Base-by-base conservation (phyloP, 371 early-diverging fungal genomes). In the Parasitella parasitica region DNA sequence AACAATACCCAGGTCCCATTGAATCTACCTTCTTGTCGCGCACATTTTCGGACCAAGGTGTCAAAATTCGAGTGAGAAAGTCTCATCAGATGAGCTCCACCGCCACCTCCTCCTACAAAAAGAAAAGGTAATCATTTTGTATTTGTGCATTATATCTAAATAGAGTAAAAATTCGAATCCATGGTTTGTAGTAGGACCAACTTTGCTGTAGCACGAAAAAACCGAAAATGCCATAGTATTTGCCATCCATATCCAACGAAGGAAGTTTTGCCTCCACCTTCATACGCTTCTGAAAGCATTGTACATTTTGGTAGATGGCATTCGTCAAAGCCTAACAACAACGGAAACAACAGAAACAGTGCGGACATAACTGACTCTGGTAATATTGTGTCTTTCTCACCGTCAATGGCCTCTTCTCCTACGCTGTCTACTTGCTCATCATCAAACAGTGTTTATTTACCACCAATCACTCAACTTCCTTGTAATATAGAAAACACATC, bases 1-100 rank as follows among this genome's bases (percentile, higher is more conserved):
- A 96, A 72, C 87, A 86, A 54, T 97, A 94, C 61, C 96, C 97
- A 1, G 97, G 98, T 8, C 92, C 96, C 86, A 83, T 88, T 59
- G 78, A 81, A 56, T 67, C 75, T 22, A 81, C 81, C 6, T 81
- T 81, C 56, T 57, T 81, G 28, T 77, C 81, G 38, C 63, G 77
- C 5, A 72, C 75, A 34, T 78, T 81, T 59, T 76, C 72, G 18
- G 78, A 81, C 51, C 81, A 81, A 71, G 78, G 81, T 27, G 75
- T 78, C 0, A 74, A 77, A 27, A 77, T 81, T 61, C 59, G 81
- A 16, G 76, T 81, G 11, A 66, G 78, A 2, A 81, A 78, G 68
- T 73, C 74, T 27, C 69, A 70, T 56, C 49, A 73, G 27, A 28
- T 71, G 59, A 63, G 61, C 63, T 65, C 46, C 2, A 24, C 46